Percentiles rank a stretch among this genome's conserved stretches.
These are phyloP conservation scores for Xylaria flabelliformis DNA, from an alignment of 495 filamentous ascomycete species.

Conservation along the genomic window DNA sequence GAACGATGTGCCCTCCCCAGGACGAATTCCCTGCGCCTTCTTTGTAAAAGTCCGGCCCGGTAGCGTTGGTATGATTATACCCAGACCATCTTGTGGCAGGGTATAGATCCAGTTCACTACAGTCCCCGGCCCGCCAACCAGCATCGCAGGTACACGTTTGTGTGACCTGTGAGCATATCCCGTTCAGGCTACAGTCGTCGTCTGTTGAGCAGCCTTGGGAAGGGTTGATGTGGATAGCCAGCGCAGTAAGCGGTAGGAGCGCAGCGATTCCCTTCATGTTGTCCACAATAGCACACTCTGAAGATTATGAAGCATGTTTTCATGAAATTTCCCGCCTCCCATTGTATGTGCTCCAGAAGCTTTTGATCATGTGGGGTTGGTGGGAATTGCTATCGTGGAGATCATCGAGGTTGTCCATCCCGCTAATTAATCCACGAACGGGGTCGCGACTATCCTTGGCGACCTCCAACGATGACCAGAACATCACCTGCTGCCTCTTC, in stretches of 20 bases:
- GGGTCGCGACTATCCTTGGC: background rate
- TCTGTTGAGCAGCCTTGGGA: constrained; percentile 38
- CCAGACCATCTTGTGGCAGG: constrained; percentile 41
- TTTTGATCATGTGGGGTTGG: background rate
- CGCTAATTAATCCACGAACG: constrained; percentile 25
- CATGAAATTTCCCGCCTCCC: background rate
- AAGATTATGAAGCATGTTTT: background rate
- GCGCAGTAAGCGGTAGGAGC: background rate
- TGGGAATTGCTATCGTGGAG: background rate
- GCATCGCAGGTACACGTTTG: constrained; percentile 44
- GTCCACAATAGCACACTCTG: background rate
- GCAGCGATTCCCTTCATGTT: background rate
- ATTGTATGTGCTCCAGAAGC: too few relatives aligned
- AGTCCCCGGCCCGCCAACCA: constrained; percentile 47
- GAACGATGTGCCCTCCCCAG: constrained; percentile 47
- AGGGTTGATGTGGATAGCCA: background rate
- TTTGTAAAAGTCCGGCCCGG: constrained; percentile 32
- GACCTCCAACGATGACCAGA: background rate
- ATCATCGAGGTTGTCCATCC: background rate
- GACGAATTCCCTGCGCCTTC: constrained; percentile 45
- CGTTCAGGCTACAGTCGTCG: constrained; percentile 53
- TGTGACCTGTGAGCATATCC: constrained; percentile 37
- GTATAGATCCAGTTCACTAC: constrained; percentile 46
- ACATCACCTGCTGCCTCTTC: too few relatives aligned
- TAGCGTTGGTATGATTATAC: constrained; percentile 44